Conservation (phyloP, 73 alveolate species). For the Blepharisma stoltei region DNA sequence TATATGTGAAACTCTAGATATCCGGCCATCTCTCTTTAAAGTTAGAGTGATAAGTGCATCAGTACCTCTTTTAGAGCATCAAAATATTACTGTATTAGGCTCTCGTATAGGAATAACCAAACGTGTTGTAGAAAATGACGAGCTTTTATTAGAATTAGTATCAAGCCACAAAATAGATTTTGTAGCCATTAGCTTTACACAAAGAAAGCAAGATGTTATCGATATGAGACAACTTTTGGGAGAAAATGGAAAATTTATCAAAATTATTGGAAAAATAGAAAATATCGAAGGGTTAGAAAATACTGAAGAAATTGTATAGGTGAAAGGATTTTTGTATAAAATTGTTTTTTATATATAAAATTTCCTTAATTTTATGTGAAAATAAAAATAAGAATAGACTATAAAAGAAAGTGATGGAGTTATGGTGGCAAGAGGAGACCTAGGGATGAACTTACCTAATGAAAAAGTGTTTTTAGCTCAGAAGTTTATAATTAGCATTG, state of each 20-base stretch:
- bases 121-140: constrained; percentile 93
- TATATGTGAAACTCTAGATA: constrained; percentile 63
- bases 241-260: constrained; percentile 82
- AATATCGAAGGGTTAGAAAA: constrained; percentile 95
- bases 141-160: constrained; percentile 79
- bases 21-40: constrained; percentile 45
- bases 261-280: constrained; percentile 92
- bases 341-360: too few relatives aligned
- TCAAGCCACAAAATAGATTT: constrained; percentile 57
- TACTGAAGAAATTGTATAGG: constrained; percentile 96
- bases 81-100: constrained; percentile 83
- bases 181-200: constrained; percentile 63
- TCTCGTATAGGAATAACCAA: constrained; percentile 76
- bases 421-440: constrained; percentile 99
- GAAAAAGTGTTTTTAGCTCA: constrained; percentile 95
- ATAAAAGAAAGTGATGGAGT: constrained; percentile 89
- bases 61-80: constrained; percentile 64
- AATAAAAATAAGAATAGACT: too few relatives aligned
- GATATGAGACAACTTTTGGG: constrained; percentile 86
- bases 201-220: constrained; percentile 67
- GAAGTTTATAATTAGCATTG: constrained; percentile 89
- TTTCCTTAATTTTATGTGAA: too few relatives aligned
- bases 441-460: constrained; percentile 98
- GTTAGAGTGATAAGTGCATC: constrained; percentile 58
- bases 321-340: too few relatives aligned